Base-by-base conservation (phyloP, 192 early-diverging fungal species). In the Coemansia sp. region DNA sequence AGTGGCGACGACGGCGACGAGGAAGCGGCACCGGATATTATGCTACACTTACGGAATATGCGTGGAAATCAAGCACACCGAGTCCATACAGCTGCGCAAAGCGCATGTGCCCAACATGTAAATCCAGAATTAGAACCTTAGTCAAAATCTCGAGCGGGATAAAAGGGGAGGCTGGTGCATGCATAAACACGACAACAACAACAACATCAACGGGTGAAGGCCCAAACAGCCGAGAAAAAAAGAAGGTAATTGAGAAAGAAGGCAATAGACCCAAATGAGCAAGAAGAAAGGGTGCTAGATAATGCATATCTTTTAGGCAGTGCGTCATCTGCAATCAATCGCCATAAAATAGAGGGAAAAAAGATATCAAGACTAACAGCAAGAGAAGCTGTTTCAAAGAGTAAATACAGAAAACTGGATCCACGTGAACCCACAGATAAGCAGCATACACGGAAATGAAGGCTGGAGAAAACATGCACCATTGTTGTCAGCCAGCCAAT, bases 1-100 rank as follows among this genome's bases (percentile, higher is more conserved):
- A 59, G 57, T 16, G 57, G 57, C 39, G 57, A 59, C 15, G 57
- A 59, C 0, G 57, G 5, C 38, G 57, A 9, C 18, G 69, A 15
- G 41, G 77, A 62, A 37, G 53, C 68, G 9, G 77, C 53, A 65
- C 74, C 77, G 59, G 77, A 71, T 39, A 80, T 67, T 42, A 71
- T 68, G 56, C 77, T 80, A 80, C 65, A 80, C 18, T 32, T 39
- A 52, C 59, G 53, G 40, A 7, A 50, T 18, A 50, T 50, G 48
- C 3, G 19, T 9, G 50, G 38, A 65, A 32, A 42, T 39, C 47
- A 52, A 65, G 43, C 52, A 65, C 39, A 65, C 12, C 16, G 56
- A 64, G 44, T 23, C 21, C 61, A 62, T 40, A 44, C 61, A 62
- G 32, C 47, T 26, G 42, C 61, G 42, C 38, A 26, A 57, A 57